These are phyloP conservation scores for Teratosphaeria zuluensis DNA, from an alignment of 2,329 filamentous ascomycete species.

Conservation along the genomic window DNA sequence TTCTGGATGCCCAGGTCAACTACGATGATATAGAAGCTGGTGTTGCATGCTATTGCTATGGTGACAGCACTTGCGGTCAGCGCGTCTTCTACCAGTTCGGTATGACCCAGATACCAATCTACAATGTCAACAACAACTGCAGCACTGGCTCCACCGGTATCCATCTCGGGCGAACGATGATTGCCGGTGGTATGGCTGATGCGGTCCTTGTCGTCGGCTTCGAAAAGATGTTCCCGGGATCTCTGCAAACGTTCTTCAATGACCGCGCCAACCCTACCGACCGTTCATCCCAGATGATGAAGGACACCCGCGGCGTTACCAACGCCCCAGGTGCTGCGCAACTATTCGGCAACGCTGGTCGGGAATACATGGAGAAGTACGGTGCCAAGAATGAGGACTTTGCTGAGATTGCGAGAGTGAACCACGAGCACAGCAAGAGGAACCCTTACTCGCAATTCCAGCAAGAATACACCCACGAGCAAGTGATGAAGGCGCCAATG, in stretches of 20 bases:
- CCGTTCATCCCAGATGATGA: slow-evolving; percentile 69
- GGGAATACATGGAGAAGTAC: slow-evolving; percentile 90
- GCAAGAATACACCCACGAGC: slow-evolving; percentile 78
- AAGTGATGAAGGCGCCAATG: slow-evolving; percentile 65
- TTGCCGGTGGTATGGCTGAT: slow-evolving; percentile 62
- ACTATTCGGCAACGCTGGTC: slow-evolving; percentile 88
- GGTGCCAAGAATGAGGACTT: slow-evolving; percentile 80
- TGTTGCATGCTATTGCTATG: slow-evolving; percentile 96
- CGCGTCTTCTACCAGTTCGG: slow-evolving; percentile 98
- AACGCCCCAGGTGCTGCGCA: slow-evolving; percentile 81
- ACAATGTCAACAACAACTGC: slow-evolving; percentile 99
- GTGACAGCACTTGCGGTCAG: slow-evolving; percentile 79
- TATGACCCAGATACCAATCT: slow-evolving; percentile 91
- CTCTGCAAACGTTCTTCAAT: slow-evolving; percentile 71
- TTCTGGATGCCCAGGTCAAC: slow-evolving; percentile 75
- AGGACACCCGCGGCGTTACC: slow-evolving; percentile 66
- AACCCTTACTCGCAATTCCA: slow-evolving; percentile 99
- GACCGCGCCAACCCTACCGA: slow-evolving; percentile 74
- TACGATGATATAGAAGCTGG: slow-evolving; percentile 84
- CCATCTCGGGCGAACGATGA: slow-evolving; percentile 70
- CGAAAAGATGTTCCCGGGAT: slow-evolving; percentile 97
- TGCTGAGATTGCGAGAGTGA: slow-evolving; percentile 85
- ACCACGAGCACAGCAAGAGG: slow-evolving; percentile 80
- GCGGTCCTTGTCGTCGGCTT: slow-evolving; percentile 80
- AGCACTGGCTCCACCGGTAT: slow-evolving; percentile 89